A percentile compares a stretch with the other conserved stretches of the same genome.
These are phyloP conservation scores for Dioscorea zingiberensis DNA, from an alignment of 106 monocot species.

Conservation along the genomic window DNA sequence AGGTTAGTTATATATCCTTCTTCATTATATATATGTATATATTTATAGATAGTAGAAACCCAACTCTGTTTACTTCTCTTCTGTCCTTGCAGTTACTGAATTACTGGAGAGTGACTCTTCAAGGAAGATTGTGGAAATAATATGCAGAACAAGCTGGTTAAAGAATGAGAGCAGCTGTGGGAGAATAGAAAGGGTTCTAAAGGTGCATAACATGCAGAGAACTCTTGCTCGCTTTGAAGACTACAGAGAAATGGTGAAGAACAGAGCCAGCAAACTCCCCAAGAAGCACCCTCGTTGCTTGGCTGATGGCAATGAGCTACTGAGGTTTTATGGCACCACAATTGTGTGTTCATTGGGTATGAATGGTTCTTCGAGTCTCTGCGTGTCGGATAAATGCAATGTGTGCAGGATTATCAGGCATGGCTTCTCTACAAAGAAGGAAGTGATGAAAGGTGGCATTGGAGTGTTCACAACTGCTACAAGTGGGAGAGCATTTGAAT, in stretches of 20 bases:
- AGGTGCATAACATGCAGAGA: slow-evolving; percentile 89
- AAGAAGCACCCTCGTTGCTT: slow-evolving; percentile 98
- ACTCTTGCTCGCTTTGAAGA: slow-evolving; percentile 86
- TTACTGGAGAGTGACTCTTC: slow-evolving; percentile 88
- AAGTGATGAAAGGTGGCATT: slow-evolving; percentile 23
- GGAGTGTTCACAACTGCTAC: slow-evolving; percentile 95
- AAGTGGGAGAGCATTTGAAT: slow-evolving; percentile 69
- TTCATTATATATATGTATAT: background rate
- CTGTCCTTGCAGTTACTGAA: slow-evolving; percentile 55
- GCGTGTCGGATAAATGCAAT: slow-evolving; percentile 59
- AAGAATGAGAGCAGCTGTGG: slow-evolving; percentile 62
- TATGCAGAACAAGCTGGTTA: slow-evolving; percentile 74
- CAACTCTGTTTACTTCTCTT: background rate
- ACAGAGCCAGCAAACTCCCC: slow-evolving; percentile 64
- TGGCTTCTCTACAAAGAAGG: slow-evolving; percentile 64
- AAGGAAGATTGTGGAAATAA: slow-evolving; percentile 93
- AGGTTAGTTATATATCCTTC: slow-evolving; percentile 25
- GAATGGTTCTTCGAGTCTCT: slow-evolving; percentile 62
- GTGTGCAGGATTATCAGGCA: slow-evolving; percentile 64
- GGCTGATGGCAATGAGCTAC: slow-evolving; percentile 88
- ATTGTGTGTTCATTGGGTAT: slow-evolving; percentile 65
- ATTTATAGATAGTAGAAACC: background rate
- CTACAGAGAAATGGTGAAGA: slow-evolving; percentile 71
- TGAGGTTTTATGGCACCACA: slow-evolving; percentile 82
- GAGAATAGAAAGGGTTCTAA: slow-evolving; percentile 77